A percentile compares a stretch with the other conserved stretches of the same genome.
phyloP scores from a whole-genome alignment of 176 grass and related monocot genomes.

The Bothriochloa decipiens region DNA sequence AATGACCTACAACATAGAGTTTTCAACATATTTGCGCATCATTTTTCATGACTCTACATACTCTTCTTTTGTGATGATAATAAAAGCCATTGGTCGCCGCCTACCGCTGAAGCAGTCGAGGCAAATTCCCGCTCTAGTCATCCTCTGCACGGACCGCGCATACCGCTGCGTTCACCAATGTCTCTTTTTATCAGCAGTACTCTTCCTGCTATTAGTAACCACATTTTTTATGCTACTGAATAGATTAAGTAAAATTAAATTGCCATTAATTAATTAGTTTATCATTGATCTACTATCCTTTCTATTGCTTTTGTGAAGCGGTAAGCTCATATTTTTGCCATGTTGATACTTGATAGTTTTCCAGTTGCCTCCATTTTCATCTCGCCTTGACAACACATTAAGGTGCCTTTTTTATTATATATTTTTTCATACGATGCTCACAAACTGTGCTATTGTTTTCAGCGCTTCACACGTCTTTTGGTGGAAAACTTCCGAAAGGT shows the following conservation, averaged over 20 bases:
- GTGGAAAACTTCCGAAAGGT: constrained; percentile 99
- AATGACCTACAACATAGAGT: not conserved
- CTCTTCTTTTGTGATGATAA: not conserved
- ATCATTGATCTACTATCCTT: not conserved
- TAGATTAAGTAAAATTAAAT: not conserved
- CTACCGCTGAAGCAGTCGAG: too few species aligned
- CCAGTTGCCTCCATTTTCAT: not conserved
- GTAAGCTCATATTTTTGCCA: not conserved
- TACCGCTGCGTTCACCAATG: too few species aligned
- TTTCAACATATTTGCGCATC: constrained; percentile 8
- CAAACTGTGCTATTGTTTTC: constrained; percentile 39
- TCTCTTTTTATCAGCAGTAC: not conserved
- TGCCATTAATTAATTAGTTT: not conserved
- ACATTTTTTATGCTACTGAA: not conserved
- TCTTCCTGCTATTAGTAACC: constrained; percentile 7
- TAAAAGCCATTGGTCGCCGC: too few species aligned
- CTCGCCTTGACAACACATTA: not conserved
- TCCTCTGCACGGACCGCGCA: too few species aligned
- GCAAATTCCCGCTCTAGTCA: too few species aligned
- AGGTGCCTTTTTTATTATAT: not conserved
- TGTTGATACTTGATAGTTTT: constrained; percentile 11
- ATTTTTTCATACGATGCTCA: constrained; percentile 34
- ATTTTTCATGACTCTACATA: not conserved
- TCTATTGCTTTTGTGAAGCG: constrained; percentile 18
- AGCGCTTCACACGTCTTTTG: constrained; percentile 97